A percentile compares a stretch with the other conserved stretches of the same genome.
These are phyloP conservation scores for Penicillium pulvis DNA, from an alignment of 495 filamentous ascomycete genomes.

Conservation along the genomic window DNA sequence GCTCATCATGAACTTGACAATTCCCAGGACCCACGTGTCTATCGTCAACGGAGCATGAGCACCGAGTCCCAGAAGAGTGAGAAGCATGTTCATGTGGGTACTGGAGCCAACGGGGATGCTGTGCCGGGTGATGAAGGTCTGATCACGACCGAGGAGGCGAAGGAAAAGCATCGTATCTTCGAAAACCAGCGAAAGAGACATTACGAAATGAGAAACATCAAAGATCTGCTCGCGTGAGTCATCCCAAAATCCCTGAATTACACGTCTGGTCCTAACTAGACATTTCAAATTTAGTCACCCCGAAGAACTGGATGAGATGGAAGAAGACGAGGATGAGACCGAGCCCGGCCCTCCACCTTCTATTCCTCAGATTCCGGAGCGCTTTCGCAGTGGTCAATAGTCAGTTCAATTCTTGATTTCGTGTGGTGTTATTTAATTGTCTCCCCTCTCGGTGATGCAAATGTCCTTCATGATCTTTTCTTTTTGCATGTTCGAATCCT, in stretches of 20 bases:
- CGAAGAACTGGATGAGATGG: slow-evolving; percentile 54
- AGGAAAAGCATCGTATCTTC: slow-evolving; percentile 87
- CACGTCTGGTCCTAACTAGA: not conserved
- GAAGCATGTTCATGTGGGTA: slow-evolving; percentile 78
- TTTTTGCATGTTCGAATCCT: slow-evolving; percentile 9
- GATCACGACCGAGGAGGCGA: slow-evolving; percentile 72
- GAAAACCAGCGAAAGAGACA: slow-evolving; percentile 91
- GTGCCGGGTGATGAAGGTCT: slow-evolving; percentile 57
- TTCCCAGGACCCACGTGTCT: slow-evolving; percentile 39
- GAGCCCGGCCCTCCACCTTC: slow-evolving; percentile 31
- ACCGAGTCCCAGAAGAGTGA: slow-evolving; percentile 57
- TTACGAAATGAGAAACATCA: slow-evolving; percentile 98
- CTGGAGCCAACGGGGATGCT: slow-evolving; percentile 56
- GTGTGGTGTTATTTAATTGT: slow-evolving; percentile 1
- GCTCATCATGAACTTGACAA: slow-evolving; percentile 25
- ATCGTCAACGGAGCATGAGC: slow-evolving; percentile 49
- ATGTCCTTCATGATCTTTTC: slow-evolving; percentile 15
- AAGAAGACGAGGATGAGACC: slow-evolving; percentile 49
- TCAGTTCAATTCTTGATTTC: not conserved
- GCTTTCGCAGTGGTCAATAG: slow-evolving; percentile 29
- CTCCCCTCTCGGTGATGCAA: slow-evolving; percentile 5
- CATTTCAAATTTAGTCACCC: slow-evolving; percentile 38
- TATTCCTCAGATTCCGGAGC: slow-evolving; percentile 39
- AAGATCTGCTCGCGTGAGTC: slow-evolving; percentile 76
- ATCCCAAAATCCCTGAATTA: slow-evolving; percentile 7